Percentiles rank a stretch among this genome's conserved stretches.
phyloP scores from a whole-genome alignment of 1,139 yeast genomes.

The Meyerozyma elateridarum region DNA sequence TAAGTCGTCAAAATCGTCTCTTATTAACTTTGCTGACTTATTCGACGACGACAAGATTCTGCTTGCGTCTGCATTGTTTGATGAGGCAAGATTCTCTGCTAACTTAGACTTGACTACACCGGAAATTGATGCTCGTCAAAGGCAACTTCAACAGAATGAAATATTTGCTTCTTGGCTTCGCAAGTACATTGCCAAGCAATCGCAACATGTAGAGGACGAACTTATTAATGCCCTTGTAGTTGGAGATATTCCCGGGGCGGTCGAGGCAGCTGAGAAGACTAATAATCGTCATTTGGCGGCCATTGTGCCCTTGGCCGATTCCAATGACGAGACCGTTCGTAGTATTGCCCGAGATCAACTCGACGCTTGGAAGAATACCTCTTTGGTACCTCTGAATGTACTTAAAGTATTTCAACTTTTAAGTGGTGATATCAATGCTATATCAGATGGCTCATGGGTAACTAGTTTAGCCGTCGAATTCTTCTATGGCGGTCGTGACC shows the following conservation, averaged over 20 bases:
- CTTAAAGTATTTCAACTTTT: conserved; percentile 61
- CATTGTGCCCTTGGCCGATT: conserved; percentile 64
- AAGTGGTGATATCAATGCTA: conserved; percentile 47
- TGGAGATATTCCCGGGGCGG: conserved; percentile 60
- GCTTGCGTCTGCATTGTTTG: conserved; percentile 57
- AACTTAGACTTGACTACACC: conserved; percentile 20
- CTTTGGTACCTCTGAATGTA: conserved; percentile 48
- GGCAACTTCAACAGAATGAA: conserved; percentile 31
- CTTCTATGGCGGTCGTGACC: conserved; percentile 49
- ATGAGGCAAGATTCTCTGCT: conserved; percentile 16
- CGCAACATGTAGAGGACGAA: conserved; percentile 38
- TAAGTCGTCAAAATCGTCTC: conserved; percentile 1
- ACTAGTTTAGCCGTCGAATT: conserved; percentile 54
- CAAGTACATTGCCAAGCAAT: conserved; percentile 15
- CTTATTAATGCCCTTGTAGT: conserved; percentile 51
- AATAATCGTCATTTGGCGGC: conserved; percentile 67
- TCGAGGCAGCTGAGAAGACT: conserved; percentile 51
- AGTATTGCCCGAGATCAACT: conserved; percentile 58
- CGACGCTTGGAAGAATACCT: conserved; percentile 54
- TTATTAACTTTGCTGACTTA: conserved; percentile 8
- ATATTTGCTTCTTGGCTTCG: conserved; percentile 40
- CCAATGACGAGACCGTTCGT: conserved; percentile 57
- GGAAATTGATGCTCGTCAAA: conserved; percentile 19
- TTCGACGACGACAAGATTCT: conserved; percentile 27
- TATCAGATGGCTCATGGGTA: conserved; percentile 61